Conservation (phyloP, 176 grass and related monocot genomes). For the Ampelocalamus luodianensis region DNA sequence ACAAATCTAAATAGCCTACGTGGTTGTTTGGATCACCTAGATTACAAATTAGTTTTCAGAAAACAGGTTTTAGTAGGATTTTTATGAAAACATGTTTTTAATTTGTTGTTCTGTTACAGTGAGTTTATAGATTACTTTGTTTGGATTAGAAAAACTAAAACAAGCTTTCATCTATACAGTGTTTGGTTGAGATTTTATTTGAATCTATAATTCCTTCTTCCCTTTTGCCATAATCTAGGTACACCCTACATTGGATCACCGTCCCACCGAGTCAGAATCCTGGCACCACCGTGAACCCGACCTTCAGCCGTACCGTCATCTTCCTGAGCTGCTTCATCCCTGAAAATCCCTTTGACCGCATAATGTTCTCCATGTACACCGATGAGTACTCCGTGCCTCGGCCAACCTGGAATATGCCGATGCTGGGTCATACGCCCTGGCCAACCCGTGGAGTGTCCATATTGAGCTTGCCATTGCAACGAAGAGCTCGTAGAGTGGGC, state of each 20-base stretch:
- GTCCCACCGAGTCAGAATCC: conserved; percentile 89
- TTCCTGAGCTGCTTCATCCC: conserved; percentile 35
- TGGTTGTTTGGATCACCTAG: too few species aligned
- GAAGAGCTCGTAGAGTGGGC: conserved; percentile 82
- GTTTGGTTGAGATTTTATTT: conserved; percentile 18
- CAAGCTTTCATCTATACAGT: too few species aligned
- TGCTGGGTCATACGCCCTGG: conserved; percentile 81
- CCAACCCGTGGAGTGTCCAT: conserved; percentile 92
- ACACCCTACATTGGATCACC: conserved; percentile 95
- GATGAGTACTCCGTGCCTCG: conserved; percentile 68
- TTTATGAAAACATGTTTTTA: too few species aligned
- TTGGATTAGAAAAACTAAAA: too few species aligned
- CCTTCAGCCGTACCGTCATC: conserved; percentile 52
- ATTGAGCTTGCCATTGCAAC: conserved; percentile 91
- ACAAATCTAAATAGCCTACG: too few species aligned
- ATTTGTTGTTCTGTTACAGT: too few species aligned
- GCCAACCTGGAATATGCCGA: conserved; percentile 87
- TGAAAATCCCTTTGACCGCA: conserved; percentile 46
- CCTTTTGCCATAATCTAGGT: conserved; percentile 58
- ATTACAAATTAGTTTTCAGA: too few species aligned
- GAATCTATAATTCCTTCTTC: conserved; percentile 53
- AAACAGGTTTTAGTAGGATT: too few species aligned
- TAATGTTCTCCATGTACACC: conserved; percentile 94
- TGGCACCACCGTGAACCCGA: conserved; percentile 90
- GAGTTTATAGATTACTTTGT: too few species aligned